Percentiles rank a stretch among this genome's conserved stretches.
These are phyloP conservation scores for Handroanthus guayacan DNA, from an alignment of 257 asterid genomes.

Conservation along the genomic window DNA sequence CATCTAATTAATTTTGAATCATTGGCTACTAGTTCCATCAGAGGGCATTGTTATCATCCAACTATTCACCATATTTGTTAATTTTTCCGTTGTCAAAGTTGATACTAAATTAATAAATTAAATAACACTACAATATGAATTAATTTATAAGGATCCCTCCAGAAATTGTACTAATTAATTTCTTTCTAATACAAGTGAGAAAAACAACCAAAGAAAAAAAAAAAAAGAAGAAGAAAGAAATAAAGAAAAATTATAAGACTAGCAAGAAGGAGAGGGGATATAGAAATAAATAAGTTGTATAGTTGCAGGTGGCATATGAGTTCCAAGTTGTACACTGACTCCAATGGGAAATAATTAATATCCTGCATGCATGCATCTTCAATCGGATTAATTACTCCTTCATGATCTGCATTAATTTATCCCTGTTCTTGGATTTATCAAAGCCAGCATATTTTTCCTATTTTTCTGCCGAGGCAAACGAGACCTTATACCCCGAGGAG, in stretches of 20 bases:
- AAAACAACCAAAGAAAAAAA: conserved; percentile 2
- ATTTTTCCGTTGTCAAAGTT: too few relatives aligned
- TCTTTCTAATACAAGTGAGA: conserved; percentile 28
- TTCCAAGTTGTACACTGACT: conserved; percentile 67
- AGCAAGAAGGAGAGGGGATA: conserved; percentile 32
- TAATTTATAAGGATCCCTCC: conserved; percentile 1
- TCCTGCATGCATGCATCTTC: conserved; percentile 37
- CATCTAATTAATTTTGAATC: neutral
- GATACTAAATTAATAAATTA: neutral
- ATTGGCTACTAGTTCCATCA: neutral
- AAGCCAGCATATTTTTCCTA: conserved; percentile 25
- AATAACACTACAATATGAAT: conserved; percentile 4
- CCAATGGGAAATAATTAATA: conserved; percentile 43
- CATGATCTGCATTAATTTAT: conserved; percentile 25
- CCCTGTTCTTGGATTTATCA: conserved; percentile 53
- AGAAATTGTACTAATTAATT: conserved; percentile 32
- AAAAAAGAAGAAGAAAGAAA: neutral
- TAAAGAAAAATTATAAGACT: neutral
- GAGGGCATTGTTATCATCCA: too few relatives aligned
- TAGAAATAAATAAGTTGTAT: conserved; percentile 30
- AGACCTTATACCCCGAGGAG: conserved; percentile 73
- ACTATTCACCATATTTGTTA: too few relatives aligned
- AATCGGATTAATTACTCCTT: conserved; percentile 24
- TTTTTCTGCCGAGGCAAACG: conserved; percentile 36
- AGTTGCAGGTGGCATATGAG: conserved; percentile 49